phyloP scores from a whole-genome alignment of 2,329 filamentous ascomycete genomes.

The Colletotrichum camelliae region DNA sequence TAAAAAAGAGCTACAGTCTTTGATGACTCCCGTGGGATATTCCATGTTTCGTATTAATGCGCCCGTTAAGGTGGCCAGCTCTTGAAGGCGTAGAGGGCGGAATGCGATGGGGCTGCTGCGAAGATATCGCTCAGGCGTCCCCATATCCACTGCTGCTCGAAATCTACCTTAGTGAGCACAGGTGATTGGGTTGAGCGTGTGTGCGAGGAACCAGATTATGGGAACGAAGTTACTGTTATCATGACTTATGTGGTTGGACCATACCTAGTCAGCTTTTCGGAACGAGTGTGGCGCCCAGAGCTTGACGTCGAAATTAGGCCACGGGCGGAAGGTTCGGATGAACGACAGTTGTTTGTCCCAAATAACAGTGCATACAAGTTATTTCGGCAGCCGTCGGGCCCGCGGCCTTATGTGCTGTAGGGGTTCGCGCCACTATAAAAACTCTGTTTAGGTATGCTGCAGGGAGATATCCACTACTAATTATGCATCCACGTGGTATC shows the following conservation, averaged over 20 bases:
- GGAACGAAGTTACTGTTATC: no score
- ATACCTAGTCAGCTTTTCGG: no score
- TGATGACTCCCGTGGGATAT: neutral
- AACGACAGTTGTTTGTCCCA: neutral
- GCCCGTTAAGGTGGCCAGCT: slow-evolving; percentile 33
- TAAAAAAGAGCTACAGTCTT: slow-evolving; percentile 25
- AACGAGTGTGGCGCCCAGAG: no score
- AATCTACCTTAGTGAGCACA: no score
- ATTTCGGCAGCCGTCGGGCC: neutral
- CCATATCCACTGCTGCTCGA: no score
- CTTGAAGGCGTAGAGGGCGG: slow-evolving; percentile 35
- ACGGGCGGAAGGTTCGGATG: neutral
- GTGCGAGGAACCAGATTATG: no score
- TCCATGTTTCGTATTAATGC: neutral
- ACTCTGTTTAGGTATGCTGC: neutral
- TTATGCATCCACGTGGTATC: neutral
- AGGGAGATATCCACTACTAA: neutral
- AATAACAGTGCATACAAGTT: neutral
- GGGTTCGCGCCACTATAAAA: neutral
- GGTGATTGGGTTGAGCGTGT: no score
- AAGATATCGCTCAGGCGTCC: no score
- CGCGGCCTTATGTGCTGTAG: no score
- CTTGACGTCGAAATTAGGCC: neutral
- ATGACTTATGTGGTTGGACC: no score
- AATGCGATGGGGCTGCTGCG: slow-evolving; percentile 25